A percentile compares a stretch with the other conserved stretches of the same genome.
phyloP scores from a whole-genome alignment of 331 rosid species.

The Spiraea crenata region DNA sequence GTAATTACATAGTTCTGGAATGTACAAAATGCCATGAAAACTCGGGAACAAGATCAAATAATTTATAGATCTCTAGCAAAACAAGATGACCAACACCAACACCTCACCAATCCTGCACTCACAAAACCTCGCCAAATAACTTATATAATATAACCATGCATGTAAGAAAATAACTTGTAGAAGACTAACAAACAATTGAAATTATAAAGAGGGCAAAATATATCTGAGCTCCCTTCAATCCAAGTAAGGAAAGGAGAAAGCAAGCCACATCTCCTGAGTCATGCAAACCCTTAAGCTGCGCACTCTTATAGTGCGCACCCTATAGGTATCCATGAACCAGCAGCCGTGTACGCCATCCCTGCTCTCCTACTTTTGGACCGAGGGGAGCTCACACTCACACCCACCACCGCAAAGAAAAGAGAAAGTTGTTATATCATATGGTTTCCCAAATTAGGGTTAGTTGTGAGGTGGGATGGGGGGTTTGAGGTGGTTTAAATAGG shows the following conservation, averaged over 20 bases:
- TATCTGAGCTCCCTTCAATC: conserved; percentile 58
- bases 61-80: too few relatives aligned
- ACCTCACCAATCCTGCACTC: too few relatives aligned
- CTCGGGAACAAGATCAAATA: too few relatives aligned
- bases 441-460: background rate
- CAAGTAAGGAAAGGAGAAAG: conserved; percentile 46
- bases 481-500: conserved; percentile 26
- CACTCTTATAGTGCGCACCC: conserved; percentile 21
- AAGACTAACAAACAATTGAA: too few relatives aligned
- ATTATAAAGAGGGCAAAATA: background rate
- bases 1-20: too few relatives aligned
- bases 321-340: conserved; percentile 45
- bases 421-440: background rate
- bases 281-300: conserved; percentile 49
- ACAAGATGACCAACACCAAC: too few relatives aligned
- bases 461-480: background rate
- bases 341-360: conserved; percentile 33
- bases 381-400: conserved; percentile 37
- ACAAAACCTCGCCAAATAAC: background rate
- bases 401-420: background rate
- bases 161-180: background rate
- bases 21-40: too few relatives aligned
- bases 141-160: background rate
- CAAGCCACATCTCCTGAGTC: conserved; percentile 36
- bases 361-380: conserved; percentile 35